These are phyloP conservation scores for Jatropha podagrica DNA, from an alignment of 441 rosid species.

Conservation along the genomic window DNA sequence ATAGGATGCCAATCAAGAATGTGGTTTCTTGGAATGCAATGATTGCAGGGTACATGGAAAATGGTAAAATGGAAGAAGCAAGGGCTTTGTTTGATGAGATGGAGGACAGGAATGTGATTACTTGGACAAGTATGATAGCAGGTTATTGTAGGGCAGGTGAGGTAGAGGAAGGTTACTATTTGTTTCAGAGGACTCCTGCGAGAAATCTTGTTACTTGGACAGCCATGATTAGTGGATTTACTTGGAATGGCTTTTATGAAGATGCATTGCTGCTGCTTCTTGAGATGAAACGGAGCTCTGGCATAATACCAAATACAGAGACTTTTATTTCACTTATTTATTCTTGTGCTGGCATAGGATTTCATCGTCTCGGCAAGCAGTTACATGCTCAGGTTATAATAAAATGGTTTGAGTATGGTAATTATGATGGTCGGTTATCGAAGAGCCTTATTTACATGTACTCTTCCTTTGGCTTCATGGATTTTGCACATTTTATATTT, in stretches of 20 bases:
- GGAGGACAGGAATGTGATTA: constrained; percentile 59
- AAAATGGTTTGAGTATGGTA: constrained; percentile 42
- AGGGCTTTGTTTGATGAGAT: constrained; percentile 63
- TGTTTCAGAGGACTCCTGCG: constrained; percentile 61
- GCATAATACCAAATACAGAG: constrained; percentile 54
- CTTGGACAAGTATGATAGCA: constrained; percentile 69
- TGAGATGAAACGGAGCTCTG: constrained; percentile 44
- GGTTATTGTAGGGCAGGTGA: constrained; percentile 65
- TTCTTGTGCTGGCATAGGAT: constrained; percentile 68
- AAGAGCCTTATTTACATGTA: constrained; percentile 79
- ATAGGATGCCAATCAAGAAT: constrained; percentile 47
- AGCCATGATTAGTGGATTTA: constrained; percentile 77
- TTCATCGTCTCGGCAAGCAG: constrained; percentile 56
- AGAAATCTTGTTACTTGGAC: constrained; percentile 84
- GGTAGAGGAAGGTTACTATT: constrained; percentile 53
- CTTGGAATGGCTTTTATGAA: constrained; percentile 67
- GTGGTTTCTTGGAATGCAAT: constrained; percentile 68
- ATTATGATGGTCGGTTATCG: constrained; percentile 60
- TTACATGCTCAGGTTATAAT: constrained; percentile 57
- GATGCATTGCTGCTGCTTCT: constrained; percentile 66
- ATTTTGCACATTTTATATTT: constrained; percentile 46
- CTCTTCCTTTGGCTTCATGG: constrained; percentile 54
- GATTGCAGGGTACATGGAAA: constrained; percentile 63
- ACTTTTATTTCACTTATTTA: constrained; percentile 71
- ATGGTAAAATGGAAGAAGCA: constrained; percentile 54